phyloP scores from a whole-genome alignment of 2,329 filamentous ascomycete species.

The Capronia epimyces region DNA sequence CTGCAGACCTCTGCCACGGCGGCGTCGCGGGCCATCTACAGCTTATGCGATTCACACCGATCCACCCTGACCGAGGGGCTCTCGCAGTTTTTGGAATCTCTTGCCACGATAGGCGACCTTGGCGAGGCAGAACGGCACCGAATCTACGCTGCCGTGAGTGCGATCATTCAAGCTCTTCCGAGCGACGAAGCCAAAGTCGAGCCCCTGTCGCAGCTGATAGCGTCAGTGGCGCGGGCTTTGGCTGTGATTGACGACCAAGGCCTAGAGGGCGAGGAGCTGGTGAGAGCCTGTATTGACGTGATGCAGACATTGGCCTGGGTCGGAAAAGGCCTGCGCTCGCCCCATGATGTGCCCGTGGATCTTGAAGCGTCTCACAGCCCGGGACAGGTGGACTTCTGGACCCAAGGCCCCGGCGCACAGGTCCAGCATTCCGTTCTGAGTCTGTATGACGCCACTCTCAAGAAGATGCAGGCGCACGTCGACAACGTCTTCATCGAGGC shows the following conservation, averaged over 20 bases:
- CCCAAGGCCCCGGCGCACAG: constrained; percentile 15
- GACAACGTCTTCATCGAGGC: constrained; percentile 42
- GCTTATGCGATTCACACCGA: constrained; percentile 42
- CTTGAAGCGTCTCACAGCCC: constrained; percentile 10
- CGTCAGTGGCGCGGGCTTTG: constrained; percentile 31
- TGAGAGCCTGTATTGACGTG: constrained; percentile 34
- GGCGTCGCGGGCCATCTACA: constrained; percentile 41
- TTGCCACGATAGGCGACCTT: constrained; percentile 28
- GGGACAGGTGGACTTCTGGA: constrained; percentile 21
- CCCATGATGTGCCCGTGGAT: constrained; percentile 23
- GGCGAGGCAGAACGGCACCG: constrained; percentile 22
- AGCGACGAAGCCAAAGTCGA: constrained; percentile 39
- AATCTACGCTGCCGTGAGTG: constrained; percentile 42
- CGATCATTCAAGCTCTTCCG: constrained; percentile 40
- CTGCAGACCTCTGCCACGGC: constrained; percentile 38
- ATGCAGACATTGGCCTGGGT: constrained; percentile 33
- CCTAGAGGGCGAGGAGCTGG: constrained; percentile 35
- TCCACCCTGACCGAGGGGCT: constrained; percentile 39
- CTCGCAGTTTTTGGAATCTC: constrained; percentile 40
- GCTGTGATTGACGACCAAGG: constrained; percentile 34
- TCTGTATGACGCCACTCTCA: constrained; percentile 31
- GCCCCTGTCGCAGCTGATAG: constrained; percentile 37
- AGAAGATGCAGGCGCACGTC: constrained; percentile 32
- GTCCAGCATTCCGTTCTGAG: constrained; percentile 20
- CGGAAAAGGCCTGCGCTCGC: constrained; percentile 26